phyloP scores from a whole-genome alignment of 257 asterid species.

The Nicotiana noctiflora region DNA sequence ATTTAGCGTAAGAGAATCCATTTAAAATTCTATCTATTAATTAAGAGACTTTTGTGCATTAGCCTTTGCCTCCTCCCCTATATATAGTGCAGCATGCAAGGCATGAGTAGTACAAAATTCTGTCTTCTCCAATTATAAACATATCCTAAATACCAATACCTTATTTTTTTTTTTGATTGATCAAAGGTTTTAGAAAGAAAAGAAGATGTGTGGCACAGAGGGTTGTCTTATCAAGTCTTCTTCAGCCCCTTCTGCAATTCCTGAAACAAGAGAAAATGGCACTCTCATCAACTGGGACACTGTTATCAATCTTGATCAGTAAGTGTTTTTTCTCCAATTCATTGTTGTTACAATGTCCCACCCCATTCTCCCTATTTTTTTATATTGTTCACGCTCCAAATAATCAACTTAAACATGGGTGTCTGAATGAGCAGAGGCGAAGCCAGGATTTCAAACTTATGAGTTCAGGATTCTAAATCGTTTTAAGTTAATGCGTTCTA shows the following conservation, averaged over 20 bases:
- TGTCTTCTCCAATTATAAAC: background rate
- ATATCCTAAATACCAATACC: background rate
- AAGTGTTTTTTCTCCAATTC: slow-evolving; percentile 5
- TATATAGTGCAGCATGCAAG: background rate
- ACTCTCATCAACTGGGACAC: background rate
- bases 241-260: background rate
- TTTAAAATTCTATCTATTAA: background rate
- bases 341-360: background rate
- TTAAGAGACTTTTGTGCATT: background rate
- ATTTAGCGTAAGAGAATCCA: background rate
- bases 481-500: too few species aligned
- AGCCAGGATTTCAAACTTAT: too few species aligned
- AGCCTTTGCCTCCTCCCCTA: background rate
- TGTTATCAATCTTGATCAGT: slow-evolving; percentile 63
- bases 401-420: too few species aligned
- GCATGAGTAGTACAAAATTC: background rate
- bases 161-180: background rate
- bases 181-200: background rate
- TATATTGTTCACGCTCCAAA: background rate
- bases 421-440: too few species aligned
- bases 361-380: background rate
- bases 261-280: slow-evolving; percentile 15
- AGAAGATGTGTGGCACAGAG: slow-evolving; percentile 40
- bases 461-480: too few species aligned
- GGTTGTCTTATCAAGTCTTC: slow-evolving; percentile 17